A percentile compares a stretch with the other conserved stretches of the same genome.
phyloP scores from a whole-genome alignment of 176 grass and related monocot species.

The Dactylis glomerata region DNA sequence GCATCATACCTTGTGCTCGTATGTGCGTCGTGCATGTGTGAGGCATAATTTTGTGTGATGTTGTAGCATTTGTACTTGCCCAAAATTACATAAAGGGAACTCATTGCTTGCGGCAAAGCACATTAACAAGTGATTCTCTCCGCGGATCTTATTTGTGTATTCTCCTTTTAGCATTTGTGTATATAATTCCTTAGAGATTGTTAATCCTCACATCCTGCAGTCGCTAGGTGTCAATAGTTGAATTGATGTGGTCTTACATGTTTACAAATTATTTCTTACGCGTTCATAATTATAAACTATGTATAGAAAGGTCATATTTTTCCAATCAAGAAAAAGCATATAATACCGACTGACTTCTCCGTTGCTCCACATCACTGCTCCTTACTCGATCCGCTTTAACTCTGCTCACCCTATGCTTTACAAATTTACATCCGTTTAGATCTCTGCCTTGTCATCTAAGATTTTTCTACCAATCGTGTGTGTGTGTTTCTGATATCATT shows the following conservation, averaged over 20 bases:
- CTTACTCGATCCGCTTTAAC: not conserved
- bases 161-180: not conserved
- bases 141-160: not conserved
- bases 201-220: not conserved
- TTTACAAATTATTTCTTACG: too few species aligned
- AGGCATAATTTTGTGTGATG: too few species aligned
- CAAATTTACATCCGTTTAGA: not conserved
- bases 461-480: not conserved
- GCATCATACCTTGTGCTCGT: too few species aligned
- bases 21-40: too few species aligned
- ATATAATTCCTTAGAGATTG: not conserved
- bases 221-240: not conserved
- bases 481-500: not conserved
- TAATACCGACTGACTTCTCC: not conserved
- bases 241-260: not conserved
- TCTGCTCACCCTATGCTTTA: not conserved
- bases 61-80: not conserved
- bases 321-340: too few species aligned
- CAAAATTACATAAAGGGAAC: not conserved
- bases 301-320: too few species aligned
- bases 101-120: not conserved
- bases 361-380: not conserved
- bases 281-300: too few species aligned
- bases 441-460: not conserved
- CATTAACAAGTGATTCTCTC: not conserved